These are phyloP conservation scores for Scheffersomyces stipitis DNA, from an alignment of 805 yeast genomes.

Conservation along the genomic window DNA sequence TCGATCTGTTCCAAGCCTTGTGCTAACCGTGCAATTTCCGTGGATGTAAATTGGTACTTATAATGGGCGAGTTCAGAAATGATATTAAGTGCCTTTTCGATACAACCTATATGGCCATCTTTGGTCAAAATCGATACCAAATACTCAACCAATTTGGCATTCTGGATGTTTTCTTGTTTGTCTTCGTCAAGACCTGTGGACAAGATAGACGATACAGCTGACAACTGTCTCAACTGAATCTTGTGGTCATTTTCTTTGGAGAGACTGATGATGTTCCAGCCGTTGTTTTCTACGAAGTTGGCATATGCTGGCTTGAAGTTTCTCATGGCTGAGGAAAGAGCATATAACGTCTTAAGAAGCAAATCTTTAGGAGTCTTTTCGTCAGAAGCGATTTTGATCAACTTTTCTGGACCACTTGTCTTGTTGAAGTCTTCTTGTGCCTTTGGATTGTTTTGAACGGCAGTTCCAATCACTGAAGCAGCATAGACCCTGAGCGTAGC, in stretches of 20 bases:
- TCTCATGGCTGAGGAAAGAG: constrained; percentile 70
- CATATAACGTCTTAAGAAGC: constrained; percentile 69
- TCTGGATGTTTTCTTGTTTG: constrained; percentile 38
- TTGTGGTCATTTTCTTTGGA: constrained; percentile 35
- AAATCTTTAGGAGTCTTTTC: constrained; percentile 27
- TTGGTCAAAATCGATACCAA: constrained; percentile 30
- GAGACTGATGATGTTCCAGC: constrained; percentile 55
- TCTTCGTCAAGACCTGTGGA: constrained; percentile 50
- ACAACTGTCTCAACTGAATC: constrained; percentile 52
- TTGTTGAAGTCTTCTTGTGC: constrained; percentile 67
- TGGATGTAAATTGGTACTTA: constrained; percentile 45
- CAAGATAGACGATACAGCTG: constrained; percentile 58
- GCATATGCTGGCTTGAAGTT: constrained; percentile 60
- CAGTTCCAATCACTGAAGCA: constrained; percentile 79
- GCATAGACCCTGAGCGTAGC: constrained; percentile 53
- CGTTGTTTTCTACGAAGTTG: constrained; percentile 54
- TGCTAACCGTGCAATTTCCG: constrained; percentile 39
- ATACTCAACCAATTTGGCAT: constrained; percentile 30
- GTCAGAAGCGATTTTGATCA: constrained; percentile 42
- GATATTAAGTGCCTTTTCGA: constrained; percentile 58
- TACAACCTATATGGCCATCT: constrained; percentile 46
- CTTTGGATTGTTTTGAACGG: constrained; percentile 85
- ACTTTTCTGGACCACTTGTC: constrained; percentile 43
- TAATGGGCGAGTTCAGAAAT: constrained; percentile 44
- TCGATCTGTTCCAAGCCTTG: constrained; percentile 39